Conservation (phyloP, 2,329 filamentous ascomycete genomes). For the Calonectria hawksworthii region DNA sequence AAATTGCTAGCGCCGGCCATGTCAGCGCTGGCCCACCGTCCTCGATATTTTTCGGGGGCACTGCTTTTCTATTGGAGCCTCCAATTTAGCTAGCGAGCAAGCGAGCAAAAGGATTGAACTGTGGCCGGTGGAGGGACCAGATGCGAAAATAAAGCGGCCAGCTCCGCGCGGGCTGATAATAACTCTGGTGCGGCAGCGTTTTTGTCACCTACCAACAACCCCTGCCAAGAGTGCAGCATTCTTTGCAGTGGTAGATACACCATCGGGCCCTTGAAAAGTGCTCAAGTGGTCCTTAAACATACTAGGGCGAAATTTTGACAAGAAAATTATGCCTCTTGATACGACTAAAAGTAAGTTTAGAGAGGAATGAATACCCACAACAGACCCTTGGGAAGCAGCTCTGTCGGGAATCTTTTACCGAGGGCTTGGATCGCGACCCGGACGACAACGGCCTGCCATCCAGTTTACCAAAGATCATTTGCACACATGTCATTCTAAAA, state of each 20-base stretch:
- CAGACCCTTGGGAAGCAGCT: background rate
- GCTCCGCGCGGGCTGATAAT: background rate
- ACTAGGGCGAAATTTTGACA: background rate
- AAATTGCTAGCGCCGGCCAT: background rate
- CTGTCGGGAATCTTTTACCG: background rate
- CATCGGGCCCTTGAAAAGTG: background rate
- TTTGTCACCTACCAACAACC: background rate
- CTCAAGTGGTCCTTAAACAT: background rate
- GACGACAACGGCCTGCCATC: background rate
- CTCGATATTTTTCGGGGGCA: background rate
- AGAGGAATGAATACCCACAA: background rate
- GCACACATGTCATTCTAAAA: background rate
- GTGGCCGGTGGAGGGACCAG: background rate
- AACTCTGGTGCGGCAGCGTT: background rate
- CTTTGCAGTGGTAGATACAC: background rate
- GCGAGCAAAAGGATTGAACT: background rate
- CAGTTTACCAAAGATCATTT: background rate
- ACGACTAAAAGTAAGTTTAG: slow-evolving; percentile 5
- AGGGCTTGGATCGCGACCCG: background rate
- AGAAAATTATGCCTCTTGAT: background rate
- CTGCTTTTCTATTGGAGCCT: background rate
- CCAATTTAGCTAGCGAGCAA: background rate
- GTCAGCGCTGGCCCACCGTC: background rate
- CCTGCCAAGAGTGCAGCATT: background rate
- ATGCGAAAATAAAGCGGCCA: background rate